phyloP scores from a whole-genome alignment of 2,329 filamentous ascomycete genomes.

The Sporothrix protearum region DNA sequence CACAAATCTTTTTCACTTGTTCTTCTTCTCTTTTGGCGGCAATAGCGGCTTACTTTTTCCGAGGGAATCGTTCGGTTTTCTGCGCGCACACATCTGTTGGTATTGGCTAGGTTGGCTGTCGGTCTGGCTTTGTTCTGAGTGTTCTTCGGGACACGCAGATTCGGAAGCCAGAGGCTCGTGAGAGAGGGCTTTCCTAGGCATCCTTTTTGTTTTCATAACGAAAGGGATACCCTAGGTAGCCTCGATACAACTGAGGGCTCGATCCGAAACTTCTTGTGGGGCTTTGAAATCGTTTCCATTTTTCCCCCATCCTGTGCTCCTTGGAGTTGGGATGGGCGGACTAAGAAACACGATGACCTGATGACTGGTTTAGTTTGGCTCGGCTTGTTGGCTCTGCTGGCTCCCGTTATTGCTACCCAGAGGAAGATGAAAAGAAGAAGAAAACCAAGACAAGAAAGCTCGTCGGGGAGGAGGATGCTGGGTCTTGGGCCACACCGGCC shows the following conservation, averaged over 20 bases:
- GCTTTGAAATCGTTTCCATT: slow-evolving; percentile 22
- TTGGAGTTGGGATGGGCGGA: neutral
- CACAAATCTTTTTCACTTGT: slow-evolving; percentile 1
- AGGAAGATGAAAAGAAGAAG: slow-evolving; percentile 3
- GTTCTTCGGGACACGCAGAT: neutral
- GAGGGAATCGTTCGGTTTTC: slow-evolving; percentile 40
- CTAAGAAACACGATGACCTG: slow-evolving; percentile 19
- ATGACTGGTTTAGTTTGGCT: slow-evolving; percentile 23
- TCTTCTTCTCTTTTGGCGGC: neutral
- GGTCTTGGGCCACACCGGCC: too few species aligned
- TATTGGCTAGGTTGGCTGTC: slow-evolving; percentile 57
- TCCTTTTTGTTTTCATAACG: too few species aligned
- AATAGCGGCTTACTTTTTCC: slow-evolving; percentile 27
- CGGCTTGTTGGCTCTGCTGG: slow-evolving; percentile 21
- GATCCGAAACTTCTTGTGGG: slow-evolving; percentile 26
- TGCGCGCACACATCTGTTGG: slow-evolving; percentile 30
- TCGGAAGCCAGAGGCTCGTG: slow-evolving; percentile 8
- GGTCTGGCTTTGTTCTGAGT: slow-evolving; percentile 41
- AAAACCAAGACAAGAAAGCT: slow-evolving; percentile 8
- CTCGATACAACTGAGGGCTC: slow-evolving; percentile 48
- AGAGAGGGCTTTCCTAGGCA: slow-evolving; percentile 13
- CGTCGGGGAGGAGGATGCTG: neutral
- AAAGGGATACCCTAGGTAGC: slow-evolving; percentile 31
- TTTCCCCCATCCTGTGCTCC: neutral
- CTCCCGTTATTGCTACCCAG: neutral